Conservation (phyloP, 495 filamentous ascomycete species). For the Aspergillus hancockii region DNA sequence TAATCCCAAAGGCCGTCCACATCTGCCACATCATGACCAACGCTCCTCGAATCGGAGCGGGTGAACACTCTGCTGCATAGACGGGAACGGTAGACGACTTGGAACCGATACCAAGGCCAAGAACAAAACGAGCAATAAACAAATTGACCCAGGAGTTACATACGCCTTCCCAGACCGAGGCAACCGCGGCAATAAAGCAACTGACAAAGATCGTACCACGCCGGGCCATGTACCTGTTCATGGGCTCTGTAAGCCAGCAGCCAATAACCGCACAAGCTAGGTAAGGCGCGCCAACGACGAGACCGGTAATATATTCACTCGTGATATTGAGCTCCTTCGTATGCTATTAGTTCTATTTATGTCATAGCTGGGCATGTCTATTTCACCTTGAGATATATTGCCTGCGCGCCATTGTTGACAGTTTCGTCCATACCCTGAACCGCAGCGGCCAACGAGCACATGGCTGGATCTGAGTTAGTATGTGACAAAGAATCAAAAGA, state of each 20-base stretch:
- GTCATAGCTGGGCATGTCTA: background rate
- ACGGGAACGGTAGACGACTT: slow-evolving; percentile 61
- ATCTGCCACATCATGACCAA: slow-evolving; percentile 67
- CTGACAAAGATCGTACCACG: slow-evolving; percentile 60
- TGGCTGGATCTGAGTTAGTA: slow-evolving; percentile 12
- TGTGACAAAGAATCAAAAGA: background rate
- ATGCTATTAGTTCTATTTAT: no score
- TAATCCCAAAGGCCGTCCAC: slow-evolving; percentile 77
- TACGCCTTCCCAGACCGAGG: slow-evolving; percentile 51
- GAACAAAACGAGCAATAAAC: slow-evolving; percentile 58
- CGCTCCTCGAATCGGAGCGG: slow-evolving; percentile 56
- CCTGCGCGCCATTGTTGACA: slow-evolving; percentile 75
- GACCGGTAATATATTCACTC: slow-evolving; percentile 35
- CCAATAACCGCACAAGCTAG: slow-evolving; percentile 46
- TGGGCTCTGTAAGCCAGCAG: slow-evolving; percentile 56
- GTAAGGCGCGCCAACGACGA: slow-evolving; percentile 51
- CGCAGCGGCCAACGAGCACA: slow-evolving; percentile 53
- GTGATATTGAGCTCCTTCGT: slow-evolving; percentile 36
- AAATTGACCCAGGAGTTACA: slow-evolving; percentile 53
- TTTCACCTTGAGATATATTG: slow-evolving; percentile 56
- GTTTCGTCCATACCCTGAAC: slow-evolving; percentile 74
- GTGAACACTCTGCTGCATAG: slow-evolving; percentile 59
- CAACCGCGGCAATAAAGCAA: slow-evolving; percentile 48
- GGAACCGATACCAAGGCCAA: slow-evolving; percentile 62
- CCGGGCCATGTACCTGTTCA: slow-evolving; percentile 57